These are phyloP conservation scores for Craterostigma plantagineum DNA, from an alignment of 257 asterid species.

Conservation along the genomic window DNA sequence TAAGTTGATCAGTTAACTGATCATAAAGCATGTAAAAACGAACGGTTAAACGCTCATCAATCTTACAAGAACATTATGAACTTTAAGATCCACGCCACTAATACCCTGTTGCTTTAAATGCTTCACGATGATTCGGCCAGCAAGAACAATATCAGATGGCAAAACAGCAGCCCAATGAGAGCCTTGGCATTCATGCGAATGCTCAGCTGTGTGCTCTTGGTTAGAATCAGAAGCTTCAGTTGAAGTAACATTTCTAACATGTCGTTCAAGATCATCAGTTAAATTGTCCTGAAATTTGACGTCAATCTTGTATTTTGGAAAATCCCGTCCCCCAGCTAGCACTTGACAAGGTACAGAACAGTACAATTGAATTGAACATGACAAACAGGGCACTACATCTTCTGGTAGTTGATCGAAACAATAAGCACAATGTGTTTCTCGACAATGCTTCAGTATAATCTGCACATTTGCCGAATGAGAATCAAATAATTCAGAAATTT, in stretches of 20 bases:
- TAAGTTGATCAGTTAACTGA: constrained; percentile 3
- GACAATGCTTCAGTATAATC: constrained; percentile 70
- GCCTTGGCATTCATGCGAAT: constrained; percentile 72
- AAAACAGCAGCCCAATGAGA: constrained; percentile 76
- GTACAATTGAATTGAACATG: constrained; percentile 65
- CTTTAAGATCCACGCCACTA: constrained; percentile 16
- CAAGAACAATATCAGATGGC: constrained; percentile 71
- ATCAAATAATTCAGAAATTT: too few species aligned
- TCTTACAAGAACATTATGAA: constrained; percentile 33
- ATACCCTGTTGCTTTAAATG: constrained; percentile 25
- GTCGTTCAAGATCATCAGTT: constrained; percentile 36
- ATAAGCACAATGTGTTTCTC: constrained; percentile 82
- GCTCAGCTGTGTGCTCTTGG: constrained; percentile 35
- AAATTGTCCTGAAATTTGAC: constrained; percentile 17
- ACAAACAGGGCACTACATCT: constrained; percentile 53
- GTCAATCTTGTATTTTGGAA: constrained; percentile 10
- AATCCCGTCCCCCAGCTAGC: constrained; percentile 42
- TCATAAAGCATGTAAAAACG: constrained; percentile 2
- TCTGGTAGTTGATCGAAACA: constrained; percentile 79
- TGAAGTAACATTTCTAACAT: constrained; percentile 30
- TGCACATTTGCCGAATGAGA: constrained; percentile 14
- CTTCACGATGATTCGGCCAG: constrained; percentile 74
- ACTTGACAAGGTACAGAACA: constrained; percentile 63
- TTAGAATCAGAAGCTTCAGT: constrained; percentile 15
- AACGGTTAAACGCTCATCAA: constrained; percentile 44